A percentile compares a stretch with the other conserved stretches of the same genome.
These are phyloP conservation scores for Ramalina peruviana DNA, from an alignment of 495 filamentous ascomycete species.

Conservation along the genomic window DNA sequence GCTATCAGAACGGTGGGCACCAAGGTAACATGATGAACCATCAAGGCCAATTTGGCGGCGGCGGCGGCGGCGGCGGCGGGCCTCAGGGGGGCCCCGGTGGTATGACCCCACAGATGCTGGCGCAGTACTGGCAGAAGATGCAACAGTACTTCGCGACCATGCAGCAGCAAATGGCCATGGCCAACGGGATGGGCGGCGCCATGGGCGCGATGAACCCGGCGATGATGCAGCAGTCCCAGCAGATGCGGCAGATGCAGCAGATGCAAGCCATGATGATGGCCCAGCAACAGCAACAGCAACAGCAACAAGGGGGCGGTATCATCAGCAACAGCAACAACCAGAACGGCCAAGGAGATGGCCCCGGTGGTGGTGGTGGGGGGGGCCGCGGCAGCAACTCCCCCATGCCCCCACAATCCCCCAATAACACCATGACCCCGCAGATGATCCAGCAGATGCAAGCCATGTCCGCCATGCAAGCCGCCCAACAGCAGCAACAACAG, in stretches of 20 bases:
- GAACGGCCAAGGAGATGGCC: conserved; percentile 8
- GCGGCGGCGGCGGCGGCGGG: conserved; percentile 25
- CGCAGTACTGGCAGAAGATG: conserved; percentile 94
- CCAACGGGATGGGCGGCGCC: conserved; percentile 28
- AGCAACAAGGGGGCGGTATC: conserved; percentile 19
- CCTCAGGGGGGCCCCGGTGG: conserved; percentile 31
- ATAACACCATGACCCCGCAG: conserved; percentile 51
- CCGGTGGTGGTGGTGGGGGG: too few relatives aligned
- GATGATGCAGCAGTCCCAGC: conserved; percentile 82
- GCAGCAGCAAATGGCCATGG: conserved; percentile 60
- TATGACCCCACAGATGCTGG: conserved; percentile 94
- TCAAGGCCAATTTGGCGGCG: conserved; percentile 17
- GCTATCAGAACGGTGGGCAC: conserved; percentile 33
- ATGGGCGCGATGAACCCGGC: conserved; percentile 62
- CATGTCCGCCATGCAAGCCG: conserved; percentile 27
- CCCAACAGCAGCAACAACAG: conserved; percentile 32
- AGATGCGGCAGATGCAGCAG: conserved; percentile 50
- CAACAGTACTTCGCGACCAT: conserved; percentile 91
- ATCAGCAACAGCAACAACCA: conserved; percentile 2
- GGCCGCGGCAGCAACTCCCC: conserved; percentile 55
- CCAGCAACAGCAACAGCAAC: conserved; percentile 26
- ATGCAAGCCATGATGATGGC: conserved; percentile 30
- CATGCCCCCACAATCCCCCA: conserved; percentile 18
- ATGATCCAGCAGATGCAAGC: conserved; percentile 85
- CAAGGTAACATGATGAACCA: conserved; percentile 16